Conservation (phyloP, 2,329 filamentous ascomycete genomes). For the Exserohilum rostratum region DNA sequence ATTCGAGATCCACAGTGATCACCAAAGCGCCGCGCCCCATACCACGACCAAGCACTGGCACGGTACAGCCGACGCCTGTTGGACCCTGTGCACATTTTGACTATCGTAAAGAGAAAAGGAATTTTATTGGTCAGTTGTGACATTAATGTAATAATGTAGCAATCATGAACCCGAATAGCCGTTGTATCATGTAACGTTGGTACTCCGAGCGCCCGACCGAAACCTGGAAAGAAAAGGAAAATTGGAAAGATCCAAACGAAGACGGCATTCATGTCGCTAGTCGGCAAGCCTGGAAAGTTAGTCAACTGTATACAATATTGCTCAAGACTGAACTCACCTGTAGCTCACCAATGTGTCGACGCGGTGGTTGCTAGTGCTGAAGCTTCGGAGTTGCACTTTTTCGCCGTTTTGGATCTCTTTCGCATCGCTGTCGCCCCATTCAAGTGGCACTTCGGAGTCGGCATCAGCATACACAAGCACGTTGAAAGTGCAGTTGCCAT, state of each 20-base stretch:
- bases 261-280: constrained; percentile 5
- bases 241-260: neutral
- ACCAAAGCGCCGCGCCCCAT: neutral
- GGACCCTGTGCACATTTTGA: neutral
- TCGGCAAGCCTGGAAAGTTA: constrained; percentile 34
- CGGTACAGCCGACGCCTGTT: neutral
- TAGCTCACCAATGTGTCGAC: constrained; percentile 98
- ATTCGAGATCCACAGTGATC: neutral
- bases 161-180: neutral
- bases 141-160: neutral
- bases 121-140: neutral
- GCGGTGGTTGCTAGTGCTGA: constrained; percentile 91
- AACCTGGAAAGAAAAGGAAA: neutral
- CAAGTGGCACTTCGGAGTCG: constrained; percentile 93
- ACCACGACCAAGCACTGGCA: neutral
- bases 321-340: constrained; percentile 52
- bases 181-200: neutral
- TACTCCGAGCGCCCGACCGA: constrained; percentile 2
- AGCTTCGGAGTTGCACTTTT: constrained; percentile 92
- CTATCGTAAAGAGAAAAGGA: neutral
- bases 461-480: constrained; percentile 97
- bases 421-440: constrained; percentile 98
- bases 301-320: neutral
- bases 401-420: constrained; percentile 96
- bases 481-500: constrained; percentile 97